Evolutionary conservation across 2,329 filamentous ascomycete species (phyloP).

Genomic region (Phaeophleospora eucalypticola): DNA sequence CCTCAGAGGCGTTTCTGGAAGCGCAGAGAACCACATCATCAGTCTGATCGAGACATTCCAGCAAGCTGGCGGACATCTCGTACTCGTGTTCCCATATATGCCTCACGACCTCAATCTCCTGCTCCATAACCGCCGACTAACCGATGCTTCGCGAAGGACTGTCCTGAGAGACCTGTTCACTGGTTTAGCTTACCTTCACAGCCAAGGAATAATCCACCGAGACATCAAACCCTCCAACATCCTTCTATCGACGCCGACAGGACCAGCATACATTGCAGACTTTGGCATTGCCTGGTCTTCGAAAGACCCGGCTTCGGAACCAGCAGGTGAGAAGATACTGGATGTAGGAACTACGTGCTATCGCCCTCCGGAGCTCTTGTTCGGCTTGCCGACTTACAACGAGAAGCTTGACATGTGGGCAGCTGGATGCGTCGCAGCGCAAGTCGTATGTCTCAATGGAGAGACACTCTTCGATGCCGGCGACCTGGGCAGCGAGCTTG

Average conservation of each 20-base stretch:
- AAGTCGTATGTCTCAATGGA: slow-evolving; percentile 58
- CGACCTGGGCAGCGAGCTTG: slow-evolving; percentile 86
- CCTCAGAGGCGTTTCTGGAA: slow-evolving; percentile 45
- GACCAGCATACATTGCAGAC: slow-evolving; percentile 79
- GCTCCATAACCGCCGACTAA: slow-evolving; percentile 43
- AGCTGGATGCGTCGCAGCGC: slow-evolving; percentile 76
- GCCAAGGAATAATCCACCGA: slow-evolving; percentile 76
- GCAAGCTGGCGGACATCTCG: slow-evolving; percentile 65
- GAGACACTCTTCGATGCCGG: slow-evolving; percentile 76
- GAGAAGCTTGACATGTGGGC: slow-evolving; percentile 82
- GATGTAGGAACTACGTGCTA: slow-evolving; percentile 94
- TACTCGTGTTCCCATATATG: slow-evolving; percentile 83
- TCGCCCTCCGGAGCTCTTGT: slow-evolving; percentile 82
- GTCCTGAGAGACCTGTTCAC: slow-evolving; percentile 66
- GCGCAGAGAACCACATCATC: slow-evolving; percentile 59
- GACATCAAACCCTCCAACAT: slow-evolving; percentile 94
- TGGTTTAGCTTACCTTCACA: slow-evolving; percentile 69
- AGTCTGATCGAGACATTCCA: slow-evolving; percentile 67
- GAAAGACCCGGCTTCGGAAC: slow-evolving; percentile 55
- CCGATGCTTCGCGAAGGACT: slow-evolving; percentile 35
- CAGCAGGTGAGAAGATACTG: slow-evolving; percentile 67
- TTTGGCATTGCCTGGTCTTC: slow-evolving; percentile 90
- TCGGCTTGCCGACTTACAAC: slow-evolving; percentile 72
- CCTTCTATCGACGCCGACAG: slow-evolving; percentile 37
- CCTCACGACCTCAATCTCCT: slow-evolving; percentile 67